Conservation (phyloP, 768 basidiomycete species). For the Russula sp. region DNA sequence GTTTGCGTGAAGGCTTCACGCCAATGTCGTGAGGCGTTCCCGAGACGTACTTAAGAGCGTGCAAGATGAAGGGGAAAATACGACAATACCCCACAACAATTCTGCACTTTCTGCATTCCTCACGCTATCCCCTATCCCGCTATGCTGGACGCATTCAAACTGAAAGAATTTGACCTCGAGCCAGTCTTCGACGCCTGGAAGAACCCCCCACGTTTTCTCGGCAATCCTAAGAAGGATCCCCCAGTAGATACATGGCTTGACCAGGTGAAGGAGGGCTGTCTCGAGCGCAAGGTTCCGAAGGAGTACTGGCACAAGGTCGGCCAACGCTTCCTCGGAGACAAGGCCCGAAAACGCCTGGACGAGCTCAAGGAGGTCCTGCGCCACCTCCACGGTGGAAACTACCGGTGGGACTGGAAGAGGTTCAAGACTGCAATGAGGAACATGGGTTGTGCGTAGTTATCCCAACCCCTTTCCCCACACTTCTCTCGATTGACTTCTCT, state of each 20-base stretch:
- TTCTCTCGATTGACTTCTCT: not conserved
- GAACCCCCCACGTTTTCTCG: slow-evolving; percentile 58
- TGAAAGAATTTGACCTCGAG: slow-evolving; percentile 69
- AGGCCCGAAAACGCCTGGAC: slow-evolving; percentile 58
- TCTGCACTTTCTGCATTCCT: not conserved
- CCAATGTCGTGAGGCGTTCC: slow-evolving; percentile 13
- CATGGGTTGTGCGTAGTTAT: slow-evolving; percentile 63
- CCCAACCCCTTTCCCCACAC: not conserved
- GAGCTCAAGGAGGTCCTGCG: slow-evolving; percentile 69
- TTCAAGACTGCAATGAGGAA: slow-evolving; percentile 71
- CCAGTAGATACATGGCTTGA: slow-evolving; percentile 69
- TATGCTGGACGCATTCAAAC: slow-evolving; percentile 70
- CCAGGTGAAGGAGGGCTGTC: slow-evolving; percentile 63
- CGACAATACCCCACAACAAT: slow-evolving; percentile 6
- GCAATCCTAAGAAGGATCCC: slow-evolving; percentile 60
- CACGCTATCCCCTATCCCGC: not conserved
- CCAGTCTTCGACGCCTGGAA: slow-evolving; percentile 60
- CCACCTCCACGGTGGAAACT: slow-evolving; percentile 68
- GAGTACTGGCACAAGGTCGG: slow-evolving; percentile 81
- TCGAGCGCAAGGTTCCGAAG: slow-evolving; percentile 62
- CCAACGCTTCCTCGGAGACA: slow-evolving; percentile 65
- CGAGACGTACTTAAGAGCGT: slow-evolving; percentile 7
- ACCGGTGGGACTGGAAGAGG: slow-evolving; percentile 79
- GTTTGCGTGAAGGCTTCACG: slow-evolving; percentile 5
- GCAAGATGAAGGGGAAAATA: not conserved